phyloP scores from a whole-genome alignment of 2,329 filamentous ascomycete species.

The Ceratocystis cubensis region DNA sequence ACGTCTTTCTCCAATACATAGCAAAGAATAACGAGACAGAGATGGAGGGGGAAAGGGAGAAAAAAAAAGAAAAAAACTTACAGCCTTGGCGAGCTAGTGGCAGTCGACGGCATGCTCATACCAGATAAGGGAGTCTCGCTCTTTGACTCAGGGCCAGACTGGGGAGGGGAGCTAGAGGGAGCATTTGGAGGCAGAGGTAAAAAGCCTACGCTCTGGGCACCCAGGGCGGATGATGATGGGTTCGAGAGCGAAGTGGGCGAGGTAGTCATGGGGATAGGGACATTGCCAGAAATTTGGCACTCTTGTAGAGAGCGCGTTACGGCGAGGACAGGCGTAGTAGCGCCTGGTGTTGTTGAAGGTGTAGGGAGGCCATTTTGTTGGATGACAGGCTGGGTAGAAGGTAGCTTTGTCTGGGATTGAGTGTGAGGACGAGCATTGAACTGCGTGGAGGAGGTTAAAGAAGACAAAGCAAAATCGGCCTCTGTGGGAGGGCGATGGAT shows the following conservation, averaged over 20 bases:
- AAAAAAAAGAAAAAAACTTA: conserved; percentile 29
- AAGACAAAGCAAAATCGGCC: conserved; percentile 12
- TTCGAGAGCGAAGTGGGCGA: conserved; percentile 32
- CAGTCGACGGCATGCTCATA: conserved; percentile 46
- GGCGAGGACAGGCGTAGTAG: conserved; percentile 19
- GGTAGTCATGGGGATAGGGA: conserved; percentile 26
- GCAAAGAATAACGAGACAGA: background rate
- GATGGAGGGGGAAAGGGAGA: conserved; percentile 16
- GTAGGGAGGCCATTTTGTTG: conserved; percentile 27
- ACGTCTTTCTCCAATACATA: too few relatives aligned
- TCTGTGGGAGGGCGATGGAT: conserved; percentile 26
- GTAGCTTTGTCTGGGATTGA: conserved; percentile 28
- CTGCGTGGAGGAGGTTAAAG: background rate
- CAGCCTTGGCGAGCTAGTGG: conserved; percentile 47
- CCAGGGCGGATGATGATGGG: background rate
- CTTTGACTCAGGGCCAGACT: conserved; percentile 17
- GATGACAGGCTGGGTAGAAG: conserved; percentile 29
- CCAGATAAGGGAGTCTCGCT: conserved; percentile 43
- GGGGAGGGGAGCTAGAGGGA: background rate
- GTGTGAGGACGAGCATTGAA: conserved; percentile 20
- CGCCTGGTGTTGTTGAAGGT: conserved; percentile 24
- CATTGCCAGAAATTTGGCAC: conserved; percentile 25
- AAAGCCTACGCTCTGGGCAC: conserved; percentile 20
- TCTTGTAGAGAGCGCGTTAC: conserved; percentile 25
- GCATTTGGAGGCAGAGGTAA: background rate